A percentile compares a stretch with the other conserved stretches of the same genome.
Conservation (phyloP, 2,329 filamentous ascomycete species). For the Hypomyces rosellus region DNA sequence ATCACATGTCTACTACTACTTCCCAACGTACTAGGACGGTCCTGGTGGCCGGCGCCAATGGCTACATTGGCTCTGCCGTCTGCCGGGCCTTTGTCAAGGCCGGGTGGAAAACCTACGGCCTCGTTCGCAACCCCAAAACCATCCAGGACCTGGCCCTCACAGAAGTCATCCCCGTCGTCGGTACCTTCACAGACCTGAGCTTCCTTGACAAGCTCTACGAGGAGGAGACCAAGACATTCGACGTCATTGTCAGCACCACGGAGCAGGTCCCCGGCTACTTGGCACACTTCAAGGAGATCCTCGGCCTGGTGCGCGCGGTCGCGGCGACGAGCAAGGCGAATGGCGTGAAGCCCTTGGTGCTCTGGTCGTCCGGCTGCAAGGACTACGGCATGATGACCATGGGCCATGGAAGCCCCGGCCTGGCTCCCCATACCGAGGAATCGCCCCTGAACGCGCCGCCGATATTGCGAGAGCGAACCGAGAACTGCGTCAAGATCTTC, state of each 20-base stretch:
- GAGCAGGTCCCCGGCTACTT: conserved; percentile 35
- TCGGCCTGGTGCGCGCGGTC: conserved; percentile 30
- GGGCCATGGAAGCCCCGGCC: conserved; percentile 25
- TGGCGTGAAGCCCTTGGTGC: conserved; percentile 32
- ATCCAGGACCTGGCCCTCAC: conserved; percentile 23
- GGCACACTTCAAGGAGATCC: conserved; percentile 31
- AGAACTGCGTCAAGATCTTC: conserved; percentile 29
- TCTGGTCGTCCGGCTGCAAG: conserved; percentile 44
- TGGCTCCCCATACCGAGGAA: conserved; percentile 37
- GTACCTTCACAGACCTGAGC: conserved; percentile 12
- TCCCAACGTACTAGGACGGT: conserved; percentile 19
- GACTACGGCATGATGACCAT: conserved; percentile 37
- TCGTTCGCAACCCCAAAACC: conserved; percentile 31
- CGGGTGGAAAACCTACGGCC: conserved; percentile 39
- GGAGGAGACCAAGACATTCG: neutral
- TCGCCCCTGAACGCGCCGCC: conserved; percentile 30
- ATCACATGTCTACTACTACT: too few species aligned
- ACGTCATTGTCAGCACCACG: conserved; percentile 25
- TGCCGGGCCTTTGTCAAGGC: conserved; percentile 38
- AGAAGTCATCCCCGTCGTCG: conserved; percentile 37
- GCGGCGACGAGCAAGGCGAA: conserved; percentile 7
- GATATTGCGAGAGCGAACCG: conserved; percentile 24
- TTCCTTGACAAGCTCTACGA: neutral
- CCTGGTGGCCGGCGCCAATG: conserved; percentile 43
- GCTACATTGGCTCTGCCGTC: conserved; percentile 42